These are phyloP conservation scores for Circinella umbellata DNA, from an alignment of 371 early-diverging fungal species.

Conservation along the genomic window DNA sequence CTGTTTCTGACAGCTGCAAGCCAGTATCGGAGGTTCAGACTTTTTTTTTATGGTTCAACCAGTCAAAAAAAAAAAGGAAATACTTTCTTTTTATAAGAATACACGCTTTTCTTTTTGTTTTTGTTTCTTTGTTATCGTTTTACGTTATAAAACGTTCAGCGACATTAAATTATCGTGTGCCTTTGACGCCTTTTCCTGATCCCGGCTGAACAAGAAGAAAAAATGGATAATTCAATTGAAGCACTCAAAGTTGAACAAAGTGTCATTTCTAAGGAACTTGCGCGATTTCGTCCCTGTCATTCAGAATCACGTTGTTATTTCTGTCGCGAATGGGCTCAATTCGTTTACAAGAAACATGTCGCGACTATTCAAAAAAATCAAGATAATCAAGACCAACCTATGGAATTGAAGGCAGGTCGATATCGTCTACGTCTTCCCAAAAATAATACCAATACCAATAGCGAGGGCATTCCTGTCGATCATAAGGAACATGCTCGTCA, in stretches of 20 bases:
- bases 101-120: too few species aligned
- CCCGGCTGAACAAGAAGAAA: too few species aligned
- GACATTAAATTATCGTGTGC: too few species aligned
- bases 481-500: not conserved
- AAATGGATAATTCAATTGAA: conserved; percentile 29
- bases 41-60: too few species aligned
- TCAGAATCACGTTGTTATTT: conserved; percentile 71
- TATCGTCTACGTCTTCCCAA: conserved; percentile 20
- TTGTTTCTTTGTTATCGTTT: too few species aligned
- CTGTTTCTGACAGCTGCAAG: too few species aligned
- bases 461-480: not conserved
- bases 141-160: too few species aligned
- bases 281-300: conserved; percentile 77
- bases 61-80: too few species aligned
- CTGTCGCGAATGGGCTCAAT: conserved; percentile 85
- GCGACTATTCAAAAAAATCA: conserved; percentile 40
- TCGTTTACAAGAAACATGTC: conserved; percentile 73
- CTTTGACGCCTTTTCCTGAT: too few species aligned
- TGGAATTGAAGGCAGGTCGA: conserved; percentile 26
- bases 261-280: conserved; percentile 70
- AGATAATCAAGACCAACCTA: conserved; percentile 24
- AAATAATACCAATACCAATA: conserved; percentile 10
- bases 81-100: too few species aligned
- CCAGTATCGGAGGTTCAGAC: too few species aligned
- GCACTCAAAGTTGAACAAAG: conserved; percentile 42